phyloP scores from a whole-genome alignment of 805 yeast genomes.

The Kuraishia ogatae region DNA sequence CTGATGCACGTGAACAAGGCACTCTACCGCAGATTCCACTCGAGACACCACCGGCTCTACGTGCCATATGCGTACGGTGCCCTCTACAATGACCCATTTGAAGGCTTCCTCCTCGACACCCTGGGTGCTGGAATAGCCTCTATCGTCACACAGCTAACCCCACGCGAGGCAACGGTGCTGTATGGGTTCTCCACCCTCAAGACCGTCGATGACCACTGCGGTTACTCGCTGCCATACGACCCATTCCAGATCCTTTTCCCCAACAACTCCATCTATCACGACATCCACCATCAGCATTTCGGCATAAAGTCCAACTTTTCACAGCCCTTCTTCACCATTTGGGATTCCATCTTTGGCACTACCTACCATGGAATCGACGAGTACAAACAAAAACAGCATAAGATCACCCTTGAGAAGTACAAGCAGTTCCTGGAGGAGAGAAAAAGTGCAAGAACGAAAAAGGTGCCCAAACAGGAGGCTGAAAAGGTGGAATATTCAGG shows the following conservation, averaged over 20 bases:
- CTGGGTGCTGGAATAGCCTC: slow-evolving; percentile 85
- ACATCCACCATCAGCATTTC: slow-evolving; percentile 94
- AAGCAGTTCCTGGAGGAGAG: slow-evolving; percentile 42
- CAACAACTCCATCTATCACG: slow-evolving; percentile 92
- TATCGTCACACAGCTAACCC: slow-evolving; percentile 50
- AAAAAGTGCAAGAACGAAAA: slow-evolving; percentile 10
- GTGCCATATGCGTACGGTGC: slow-evolving; percentile 98
- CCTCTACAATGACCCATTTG: slow-evolving; percentile 85
- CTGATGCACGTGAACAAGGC: slow-evolving; percentile 76
- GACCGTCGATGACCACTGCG: slow-evolving; percentile 98
- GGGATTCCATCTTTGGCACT: slow-evolving; percentile 76
- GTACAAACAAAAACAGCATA: slow-evolving; percentile 57
- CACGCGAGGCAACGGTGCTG: slow-evolving; percentile 68
- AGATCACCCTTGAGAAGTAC: slow-evolving; percentile 60
- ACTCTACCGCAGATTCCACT: slow-evolving; percentile 76
- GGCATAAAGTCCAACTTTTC: slow-evolving; percentile 90
- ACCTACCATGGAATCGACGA: slow-evolving; percentile 59
- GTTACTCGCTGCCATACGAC: slow-evolving; percentile 90
- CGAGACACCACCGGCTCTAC: slow-evolving; percentile 88
- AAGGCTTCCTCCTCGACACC: slow-evolving; percentile 89
- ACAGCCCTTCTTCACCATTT: slow-evolving; percentile 92
- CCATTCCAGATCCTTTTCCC: slow-evolving; percentile 88
- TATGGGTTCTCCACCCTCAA: slow-evolving; percentile 88
- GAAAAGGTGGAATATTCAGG: slow-evolving; percentile 3
- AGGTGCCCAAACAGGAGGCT: not conserved